These are phyloP conservation scores for Fagopyrum tataricum DNA, from an alignment of 148 eudicot species.

Conservation along the genomic window DNA sequence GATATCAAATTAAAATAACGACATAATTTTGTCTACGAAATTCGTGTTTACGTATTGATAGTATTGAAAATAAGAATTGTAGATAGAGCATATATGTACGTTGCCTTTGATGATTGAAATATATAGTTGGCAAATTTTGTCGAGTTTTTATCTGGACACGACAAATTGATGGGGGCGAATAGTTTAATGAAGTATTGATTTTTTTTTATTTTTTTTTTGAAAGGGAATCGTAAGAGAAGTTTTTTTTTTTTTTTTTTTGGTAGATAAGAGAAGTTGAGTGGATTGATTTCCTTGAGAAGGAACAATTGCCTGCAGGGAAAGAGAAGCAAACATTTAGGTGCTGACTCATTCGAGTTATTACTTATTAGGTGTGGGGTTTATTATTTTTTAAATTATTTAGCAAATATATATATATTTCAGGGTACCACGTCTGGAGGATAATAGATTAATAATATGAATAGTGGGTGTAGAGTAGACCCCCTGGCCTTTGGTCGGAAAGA, in stretches of 20 bases:
- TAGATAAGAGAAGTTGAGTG: neutral
- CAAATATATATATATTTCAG: neutral
- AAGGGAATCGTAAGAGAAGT: no score
- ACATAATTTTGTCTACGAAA: neutral
- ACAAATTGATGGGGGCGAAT: neutral
- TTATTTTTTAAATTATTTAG: neutral
- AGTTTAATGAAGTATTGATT: neutral
- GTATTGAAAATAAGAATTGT: neutral
- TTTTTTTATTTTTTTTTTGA: no score
- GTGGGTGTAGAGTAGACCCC: neutral
- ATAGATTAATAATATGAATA: neutral
- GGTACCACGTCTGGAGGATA: no score
- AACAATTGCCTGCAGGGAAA: slow-evolving; percentile 5
- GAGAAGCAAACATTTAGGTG: slow-evolving; percentile 6
- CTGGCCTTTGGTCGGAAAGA: slow-evolving; percentile 1
- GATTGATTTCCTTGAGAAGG: slow-evolving; percentile 4
- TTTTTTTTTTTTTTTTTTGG: no score
- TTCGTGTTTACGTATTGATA: neutral
- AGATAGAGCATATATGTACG: neutral
- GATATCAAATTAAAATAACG: no score
- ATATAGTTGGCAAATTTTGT: no score
- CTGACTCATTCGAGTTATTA: neutral
- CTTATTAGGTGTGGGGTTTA: neutral
- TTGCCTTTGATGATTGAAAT: neutral
- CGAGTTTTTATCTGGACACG: no score